Conservation (phyloP, 1,284 basidiomycete genomes). For the Megacollybia platyphylla region DNA sequence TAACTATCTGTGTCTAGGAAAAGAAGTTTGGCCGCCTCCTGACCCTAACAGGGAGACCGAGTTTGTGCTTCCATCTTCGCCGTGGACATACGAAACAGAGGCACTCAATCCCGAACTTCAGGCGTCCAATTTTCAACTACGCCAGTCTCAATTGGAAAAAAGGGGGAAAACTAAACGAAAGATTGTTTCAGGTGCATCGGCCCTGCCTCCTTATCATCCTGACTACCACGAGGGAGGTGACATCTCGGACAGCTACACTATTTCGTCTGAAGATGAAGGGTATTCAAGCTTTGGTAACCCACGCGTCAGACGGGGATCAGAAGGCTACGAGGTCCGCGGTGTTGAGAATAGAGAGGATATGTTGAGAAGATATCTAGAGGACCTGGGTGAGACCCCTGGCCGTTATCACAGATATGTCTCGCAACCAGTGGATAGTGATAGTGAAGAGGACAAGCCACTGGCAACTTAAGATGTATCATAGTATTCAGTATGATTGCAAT, state of each 20-base stretch:
- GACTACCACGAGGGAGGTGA: slow-evolving; percentile 37
- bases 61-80: slow-evolving; percentile 41
- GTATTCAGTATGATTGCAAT: too few relatives aligned
- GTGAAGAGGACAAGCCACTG: slow-evolving; percentile 2
- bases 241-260: slow-evolving; percentile 12
- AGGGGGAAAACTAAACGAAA: slow-evolving; percentile 11
- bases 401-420: slow-evolving; percentile 10
- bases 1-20: slow-evolving; percentile 1
- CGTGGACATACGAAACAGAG: slow-evolving; percentile 79
- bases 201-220: slow-evolving; percentile 63
- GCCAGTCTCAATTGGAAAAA: slow-evolving; percentile 9
- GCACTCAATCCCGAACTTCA: slow-evolving; percentile 60
- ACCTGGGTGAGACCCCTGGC: slow-evolving; percentile 8
- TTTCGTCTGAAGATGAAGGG: slow-evolving; percentile 19
- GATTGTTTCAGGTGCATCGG: slow-evolving; percentile 19
- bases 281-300: slow-evolving; percentile 21
- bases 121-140: slow-evolving; percentile 40
- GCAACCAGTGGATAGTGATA: slow-evolving; percentile 7
- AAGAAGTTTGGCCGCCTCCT: slow-evolving; percentile 39
- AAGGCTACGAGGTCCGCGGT: slow-evolving; percentile 10
- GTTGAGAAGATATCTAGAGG: slow-evolving; percentile 9
- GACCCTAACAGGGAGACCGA: slow-evolving; percentile 32
- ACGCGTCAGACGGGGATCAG: slow-evolving; percentile 10
- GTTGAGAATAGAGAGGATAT: slow-evolving; percentile 7
- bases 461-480: too few relatives aligned